Base-by-base conservation (phyloP, 2,329 filamentous ascomycete species). In the Trichoderma pleuroti region DNA sequence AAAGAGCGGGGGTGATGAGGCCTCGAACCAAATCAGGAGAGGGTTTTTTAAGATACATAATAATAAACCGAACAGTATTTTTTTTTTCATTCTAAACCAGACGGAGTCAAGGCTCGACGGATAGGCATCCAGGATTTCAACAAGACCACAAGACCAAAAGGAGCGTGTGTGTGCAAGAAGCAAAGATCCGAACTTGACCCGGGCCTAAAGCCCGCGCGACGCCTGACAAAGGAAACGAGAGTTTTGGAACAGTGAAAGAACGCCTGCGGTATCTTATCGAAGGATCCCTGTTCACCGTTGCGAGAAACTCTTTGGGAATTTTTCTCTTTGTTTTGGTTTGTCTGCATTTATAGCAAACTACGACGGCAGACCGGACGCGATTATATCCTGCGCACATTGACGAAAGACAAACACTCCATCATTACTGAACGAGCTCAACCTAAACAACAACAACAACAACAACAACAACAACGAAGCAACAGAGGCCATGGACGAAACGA, bases 401-500 rank as follows among this genome's bases (percentile, higher is more conserved):
- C 46, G 6, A 28, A 5, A 28, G 26, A 28, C 5, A 28, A 28
- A 28, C 26, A 28, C 5, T 5, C 26, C 14, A 39, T 16, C 36
- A 42, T 4, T 18, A 42, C 18, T 18, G 39, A 42, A 42, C 39
- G 7, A 42, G 39, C 39, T 42, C 46, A 24, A 12, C 46, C 24
- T 18, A 21, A 6, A 49, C 3, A 59, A 59, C 4, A 32, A 36
- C 39, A 14, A 30, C 8, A 34, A 66, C 16, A 28, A 18, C 21
- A 39, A 16, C 26, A 30, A 14, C 28, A 21, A 12, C 62, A 32
- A 7, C 28, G 36, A 28, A 61, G 42, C 32, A 39, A 16, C 6
- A 39, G 6, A 7, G 24, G 46, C 70, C 63, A 81, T 82, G 78
- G 77, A 78, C 71, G 74, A 77, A 8, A 76, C 77, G 5, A 72